phyloP scores from a whole-genome alignment of 352 stramenopile genomes.

The Pelagophyceae sp. region DNA sequence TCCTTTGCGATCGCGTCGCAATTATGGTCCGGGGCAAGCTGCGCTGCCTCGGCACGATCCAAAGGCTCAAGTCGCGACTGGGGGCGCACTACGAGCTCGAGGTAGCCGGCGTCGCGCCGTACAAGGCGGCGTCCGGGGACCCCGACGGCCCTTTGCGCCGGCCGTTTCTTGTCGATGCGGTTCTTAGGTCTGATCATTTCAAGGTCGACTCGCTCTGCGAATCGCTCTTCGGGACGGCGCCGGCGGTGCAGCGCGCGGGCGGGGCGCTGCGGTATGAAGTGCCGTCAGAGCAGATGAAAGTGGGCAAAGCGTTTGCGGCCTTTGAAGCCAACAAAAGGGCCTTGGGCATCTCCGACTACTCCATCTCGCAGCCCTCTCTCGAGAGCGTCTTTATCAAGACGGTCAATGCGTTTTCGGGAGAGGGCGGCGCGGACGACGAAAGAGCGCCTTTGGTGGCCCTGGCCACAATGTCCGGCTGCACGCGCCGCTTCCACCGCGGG shows the following conservation, averaged over 20 bases:
- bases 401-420: too few species aligned
- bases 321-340: slow-evolving; percentile 61
- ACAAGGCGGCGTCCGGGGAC: too few species aligned
- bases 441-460: too few species aligned
- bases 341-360: slow-evolving; percentile 73
- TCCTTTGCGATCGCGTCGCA: slow-evolving; percentile 79
- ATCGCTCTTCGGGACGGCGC: neutral
- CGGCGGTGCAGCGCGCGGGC: too few species aligned
- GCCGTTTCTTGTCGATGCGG: too few species aligned
- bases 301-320: slow-evolving; percentile 61
- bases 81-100: too few species aligned
- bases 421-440: too few species aligned
- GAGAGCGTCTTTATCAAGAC: slow-evolving; percentile 86
- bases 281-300: slow-evolving; percentile 30
- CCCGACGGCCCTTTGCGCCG: too few species aligned
- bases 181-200: too few species aligned
- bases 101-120: too few species aligned
- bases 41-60: slow-evolving; percentile 45
- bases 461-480: too few species aligned
- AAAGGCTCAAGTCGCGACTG: slow-evolving; percentile 45
- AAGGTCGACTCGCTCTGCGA: neutral
- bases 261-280: slow-evolving; percentile 22
- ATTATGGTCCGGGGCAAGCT: slow-evolving; percentile 70
- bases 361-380: slow-evolving; percentile 74
- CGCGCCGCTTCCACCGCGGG: too few species aligned